phyloP scores from a whole-genome alignment of 345 rosid species.

The Linum trigynum region DNA sequence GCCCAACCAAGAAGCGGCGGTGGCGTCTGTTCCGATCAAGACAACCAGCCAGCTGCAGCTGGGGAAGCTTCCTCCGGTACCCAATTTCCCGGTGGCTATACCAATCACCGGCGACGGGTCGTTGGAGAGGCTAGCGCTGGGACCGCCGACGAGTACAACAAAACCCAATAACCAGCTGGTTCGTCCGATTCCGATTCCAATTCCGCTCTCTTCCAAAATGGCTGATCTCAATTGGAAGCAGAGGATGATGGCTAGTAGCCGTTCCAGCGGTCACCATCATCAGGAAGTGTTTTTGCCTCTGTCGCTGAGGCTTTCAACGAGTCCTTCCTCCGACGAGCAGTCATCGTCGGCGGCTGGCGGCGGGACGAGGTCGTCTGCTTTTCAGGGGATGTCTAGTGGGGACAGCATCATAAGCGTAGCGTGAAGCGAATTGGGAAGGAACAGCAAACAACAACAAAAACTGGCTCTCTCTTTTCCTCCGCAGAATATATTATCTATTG shows the following conservation, averaged over 20 bases:
- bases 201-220: slow-evolving; percentile 58
- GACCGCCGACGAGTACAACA: slow-evolving; percentile 5
- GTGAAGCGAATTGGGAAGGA: slow-evolving; percentile 17
- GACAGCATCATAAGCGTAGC: slow-evolving; percentile 68
- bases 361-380: slow-evolving; percentile 26
- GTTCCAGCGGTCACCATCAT: background rate
- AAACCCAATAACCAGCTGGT: slow-evolving; percentile 18
- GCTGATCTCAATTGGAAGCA: slow-evolving; percentile 50
- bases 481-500: too few relatives aligned
- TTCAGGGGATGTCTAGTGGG: slow-evolving; percentile 49
- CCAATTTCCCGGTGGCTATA: slow-evolving; percentile 23
- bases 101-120: slow-evolving; percentile 20
- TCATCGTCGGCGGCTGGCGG: slow-evolving; percentile 25
- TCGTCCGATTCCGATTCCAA: slow-evolving; percentile 38
- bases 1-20: slow-evolving; percentile 11
- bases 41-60: background rate
- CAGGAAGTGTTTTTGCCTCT: slow-evolving; percentile 28
- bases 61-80: slow-evolving; percentile 13
- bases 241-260: background rate
- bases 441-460: background rate
- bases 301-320: slow-evolving; percentile 40
- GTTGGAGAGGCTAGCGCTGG: slow-evolving; percentile 24
- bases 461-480: too few relatives aligned
- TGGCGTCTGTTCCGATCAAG: background rate
- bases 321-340: slow-evolving; percentile 39